A percentile compares a stretch with the other conserved stretches of the same genome.
Evolutionary conservation across 352 stramenopile species (phyloP).

Genomic region (Globisporangium paroecandrum): DNA sequence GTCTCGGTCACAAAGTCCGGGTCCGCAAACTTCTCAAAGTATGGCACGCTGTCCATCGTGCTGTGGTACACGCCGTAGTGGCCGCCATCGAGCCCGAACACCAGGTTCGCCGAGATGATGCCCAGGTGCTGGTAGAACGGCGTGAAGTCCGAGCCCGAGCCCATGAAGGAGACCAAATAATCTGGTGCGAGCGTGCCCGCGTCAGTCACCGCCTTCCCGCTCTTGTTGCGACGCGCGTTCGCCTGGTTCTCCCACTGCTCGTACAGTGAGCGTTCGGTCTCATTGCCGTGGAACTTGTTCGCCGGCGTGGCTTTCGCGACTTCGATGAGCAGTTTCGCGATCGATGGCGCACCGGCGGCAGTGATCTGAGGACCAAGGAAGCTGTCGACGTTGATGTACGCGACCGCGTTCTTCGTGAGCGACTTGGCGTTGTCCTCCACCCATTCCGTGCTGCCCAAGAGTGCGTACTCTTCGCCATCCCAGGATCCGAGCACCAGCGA

Average conservation of each 20-base stretch:
- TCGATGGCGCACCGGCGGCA: slow-evolving; percentile 60
- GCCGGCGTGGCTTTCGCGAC: slow-evolving; percentile 51
- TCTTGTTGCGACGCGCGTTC: slow-evolving; percentile 22
- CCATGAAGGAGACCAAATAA: slow-evolving; percentile 44
- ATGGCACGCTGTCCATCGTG: slow-evolving; percentile 82
- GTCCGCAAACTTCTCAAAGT: slow-evolving; percentile 54
- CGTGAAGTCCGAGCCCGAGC: slow-evolving; percentile 62
- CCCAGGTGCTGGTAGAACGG: slow-evolving; percentile 80
- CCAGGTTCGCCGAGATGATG: slow-evolving; percentile 69
- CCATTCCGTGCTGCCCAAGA: slow-evolving; percentile 84
- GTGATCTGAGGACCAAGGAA: slow-evolving; percentile 53
- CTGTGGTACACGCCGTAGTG: slow-evolving; percentile 82
- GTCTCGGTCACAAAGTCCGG: slow-evolving; percentile 56
- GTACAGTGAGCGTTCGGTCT: slow-evolving; percentile 29
- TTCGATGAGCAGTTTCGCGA: slow-evolving; percentile 54
- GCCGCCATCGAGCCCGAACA: slow-evolving; percentile 29
- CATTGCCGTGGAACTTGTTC: slow-evolving; percentile 36
- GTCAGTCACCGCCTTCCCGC: slow-evolving; percentile 13
- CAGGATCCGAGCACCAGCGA: slow-evolving; percentile 81
- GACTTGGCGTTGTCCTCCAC: slow-evolving; percentile 57
- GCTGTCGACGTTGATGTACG: slow-evolving; percentile 86
- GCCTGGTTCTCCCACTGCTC: slow-evolving; percentile 36
- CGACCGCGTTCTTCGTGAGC: slow-evolving; percentile 54
- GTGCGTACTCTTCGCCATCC: slow-evolving; percentile 83
- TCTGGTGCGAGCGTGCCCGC: slow-evolving; percentile 32